Conservation (phyloP, 495 filamentous ascomycete species). For the Penicillium angulare region DNA sequence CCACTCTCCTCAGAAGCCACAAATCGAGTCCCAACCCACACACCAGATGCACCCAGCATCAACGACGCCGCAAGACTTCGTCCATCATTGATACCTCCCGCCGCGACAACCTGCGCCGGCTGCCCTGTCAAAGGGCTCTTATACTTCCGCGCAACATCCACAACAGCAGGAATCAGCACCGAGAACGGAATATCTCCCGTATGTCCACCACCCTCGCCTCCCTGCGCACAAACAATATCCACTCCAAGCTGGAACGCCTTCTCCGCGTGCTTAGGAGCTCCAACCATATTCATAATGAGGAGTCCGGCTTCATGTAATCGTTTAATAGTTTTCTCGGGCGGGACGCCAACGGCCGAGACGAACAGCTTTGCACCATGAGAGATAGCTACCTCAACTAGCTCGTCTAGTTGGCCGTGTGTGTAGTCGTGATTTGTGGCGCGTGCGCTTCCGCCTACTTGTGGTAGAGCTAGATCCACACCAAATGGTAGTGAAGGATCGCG, state of each 20-base stretch:
- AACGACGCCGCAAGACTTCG: constrained; percentile 66
- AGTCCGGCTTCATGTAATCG: constrained; percentile 72
- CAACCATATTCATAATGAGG: constrained; percentile 95
- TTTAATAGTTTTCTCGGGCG: constrained; percentile 65
- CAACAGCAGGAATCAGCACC: constrained; percentile 71
- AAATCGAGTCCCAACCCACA: constrained; percentile 86
- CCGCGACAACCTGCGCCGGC: constrained; percentile 68
- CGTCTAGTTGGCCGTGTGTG: constrained; percentile 77
- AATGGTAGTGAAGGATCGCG: constrained; percentile 65
- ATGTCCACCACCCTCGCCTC: constrained; percentile 77
- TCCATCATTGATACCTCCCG: constrained; percentile 72
- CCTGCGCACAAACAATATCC: constrained; percentile 82
- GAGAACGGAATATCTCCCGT: constrained; percentile 74
- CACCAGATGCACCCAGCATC: constrained; percentile 71
- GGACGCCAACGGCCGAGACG: constrained; percentile 80
- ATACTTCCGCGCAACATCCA: constrained; percentile 67
- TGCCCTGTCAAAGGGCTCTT: constrained; percentile 52
- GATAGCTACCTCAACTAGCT: constrained; percentile 78
- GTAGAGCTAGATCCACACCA: constrained; percentile 84
- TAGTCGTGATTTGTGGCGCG: constrained; percentile 92
- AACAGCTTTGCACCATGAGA: constrained; percentile 75
- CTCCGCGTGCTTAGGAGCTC: constrained; percentile 78
- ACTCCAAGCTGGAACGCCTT: constrained; percentile 80
- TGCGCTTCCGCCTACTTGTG: constrained; percentile 75
- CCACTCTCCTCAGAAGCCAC: constrained; percentile 76